Evolutionary conservation across 2,329 filamentous ascomycete genomes (phyloP), one percentile per base, ranked within the genome.

Genomic region (Fusarium pilosicola): DNA sequence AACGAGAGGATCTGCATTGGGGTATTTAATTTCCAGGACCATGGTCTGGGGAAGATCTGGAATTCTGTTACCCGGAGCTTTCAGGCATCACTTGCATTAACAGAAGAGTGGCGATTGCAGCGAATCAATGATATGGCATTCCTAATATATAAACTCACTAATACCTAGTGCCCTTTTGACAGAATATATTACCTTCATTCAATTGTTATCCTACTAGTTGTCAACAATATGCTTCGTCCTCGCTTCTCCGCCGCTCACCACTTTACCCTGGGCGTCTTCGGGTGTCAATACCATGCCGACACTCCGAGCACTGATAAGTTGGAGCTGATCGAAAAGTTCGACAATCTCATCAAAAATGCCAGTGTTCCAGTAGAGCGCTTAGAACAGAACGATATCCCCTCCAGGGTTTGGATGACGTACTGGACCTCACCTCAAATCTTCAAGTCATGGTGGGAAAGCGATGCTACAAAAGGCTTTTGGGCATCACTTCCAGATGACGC

Each of bases 71-170:
- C 15, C 49, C 30, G 30, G n/a, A 24, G 4, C 10, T 5, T 36
- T 3, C 0, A 20, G 4, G n/a, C 12, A 20, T 2, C 12, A 11
- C 1, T 14, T 20, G 8, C 17, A 7, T 4, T 15, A 6, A 20
- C 9, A 20, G 4, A 24, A 20, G 8, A 4, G 42, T 24, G 6
- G 17, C 8, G 2, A 24, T 4, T 10, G 3, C 49, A 26, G 13
- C n/a, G n/a, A 52, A 36, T 52, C 49, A 26, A 6, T 20, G 30
- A 20, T 1, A 26, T 14, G 13, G 30, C 13, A 34, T 52, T 52
- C n/a, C 17, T 52, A 26, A 52, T 36, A 36, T 52, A 52, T 36
- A 36, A 52, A 36, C n/a, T 24, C n/a, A 7, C 6, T 15, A 15
- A 12, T 6, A 0, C 11, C 8, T 20, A 34, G n/a, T 11, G 12